Percentiles rank a stretch among this genome's conserved stretches.
phyloP scores from a whole-genome alignment of 2,329 filamentous ascomycete genomes.

The Cercospora sp. region DNA sequence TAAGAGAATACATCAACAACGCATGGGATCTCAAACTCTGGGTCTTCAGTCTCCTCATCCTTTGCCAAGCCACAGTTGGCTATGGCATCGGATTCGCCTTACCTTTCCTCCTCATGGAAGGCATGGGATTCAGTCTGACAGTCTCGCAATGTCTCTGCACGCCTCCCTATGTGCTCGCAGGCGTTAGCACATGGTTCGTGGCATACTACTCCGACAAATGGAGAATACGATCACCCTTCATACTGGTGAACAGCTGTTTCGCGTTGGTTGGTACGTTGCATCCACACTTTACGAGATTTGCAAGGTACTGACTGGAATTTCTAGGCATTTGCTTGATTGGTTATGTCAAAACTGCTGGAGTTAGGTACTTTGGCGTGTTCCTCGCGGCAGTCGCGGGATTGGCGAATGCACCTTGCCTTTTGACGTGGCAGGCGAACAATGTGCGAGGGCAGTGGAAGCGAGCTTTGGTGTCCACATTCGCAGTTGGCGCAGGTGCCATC shows the following conservation, averaged over 20 bases:
- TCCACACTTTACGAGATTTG: no score
- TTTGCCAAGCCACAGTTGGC: background rate
- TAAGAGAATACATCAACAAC: conserved; percentile 6
- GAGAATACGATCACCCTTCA: conserved; percentile 31
- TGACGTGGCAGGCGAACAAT: conserved; percentile 46
- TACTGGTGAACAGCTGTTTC: conserved; percentile 24
- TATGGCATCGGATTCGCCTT: conserved; percentile 20
- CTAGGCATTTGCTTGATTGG: conserved; percentile 27
- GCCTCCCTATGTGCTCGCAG: conserved; percentile 44
- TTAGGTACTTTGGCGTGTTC: conserved; percentile 36
- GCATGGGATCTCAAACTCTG: conserved; percentile 15
- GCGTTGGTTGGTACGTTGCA: conserved; percentile 55
- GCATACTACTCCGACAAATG: conserved; percentile 33
- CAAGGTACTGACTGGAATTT: no score
- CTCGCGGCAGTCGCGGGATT: conserved; percentile 30
- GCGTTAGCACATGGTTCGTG: conserved; percentile 26
- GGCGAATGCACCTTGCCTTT: conserved; percentile 25
- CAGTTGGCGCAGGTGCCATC: conserved; percentile 41
- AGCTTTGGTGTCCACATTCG: conserved; percentile 33
- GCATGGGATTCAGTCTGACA: conserved; percentile 44
- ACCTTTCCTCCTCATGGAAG: conserved; percentile 17
- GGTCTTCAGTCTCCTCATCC: conserved; percentile 9
- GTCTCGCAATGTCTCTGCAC: conserved; percentile 49
- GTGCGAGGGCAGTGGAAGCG: conserved; percentile 55
- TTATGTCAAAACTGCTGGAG: conserved; percentile 31